Percentiles rank a stretch among this genome's conserved stretches.
phyloP scores from a whole-genome alignment of 2,329 filamentous ascomycete species.

The Zymoseptoria pseudotritici region DNA sequence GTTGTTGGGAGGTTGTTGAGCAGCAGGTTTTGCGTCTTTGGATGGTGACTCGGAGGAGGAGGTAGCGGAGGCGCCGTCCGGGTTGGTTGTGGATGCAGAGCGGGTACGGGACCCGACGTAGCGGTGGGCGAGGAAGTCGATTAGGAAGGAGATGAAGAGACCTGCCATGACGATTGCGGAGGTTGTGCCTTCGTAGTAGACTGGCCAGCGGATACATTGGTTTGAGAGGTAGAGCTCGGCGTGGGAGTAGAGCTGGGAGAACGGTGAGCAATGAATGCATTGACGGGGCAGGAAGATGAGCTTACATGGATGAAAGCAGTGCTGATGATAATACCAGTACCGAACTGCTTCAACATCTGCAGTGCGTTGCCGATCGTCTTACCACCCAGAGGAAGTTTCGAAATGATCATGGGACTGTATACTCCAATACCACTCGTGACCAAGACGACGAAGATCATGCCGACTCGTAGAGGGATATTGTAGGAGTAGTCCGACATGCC shows the following conservation, averaged over 20 bases:
- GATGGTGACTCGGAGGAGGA: background rate
- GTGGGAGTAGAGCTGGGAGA: conserved; percentile 62
- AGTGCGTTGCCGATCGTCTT: conserved; percentile 46
- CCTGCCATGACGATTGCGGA: conserved; percentile 68
- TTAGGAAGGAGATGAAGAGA: conserved; percentile 62
- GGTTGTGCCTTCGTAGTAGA: conserved; percentile 62
- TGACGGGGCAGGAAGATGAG: conserved; percentile 5
- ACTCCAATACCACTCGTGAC: conserved; percentile 62
- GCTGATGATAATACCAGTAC: conserved; percentile 64
- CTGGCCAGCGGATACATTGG: conserved; percentile 53
- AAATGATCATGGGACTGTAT: conserved; percentile 58
- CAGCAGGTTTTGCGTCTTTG: background rate
- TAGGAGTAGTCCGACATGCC: conserved; percentile 49
- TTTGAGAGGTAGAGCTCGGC: conserved; percentile 66
- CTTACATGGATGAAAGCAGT: conserved; percentile 62
- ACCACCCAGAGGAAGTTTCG: conserved; percentile 45
- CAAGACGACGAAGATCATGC: conserved; percentile 65
- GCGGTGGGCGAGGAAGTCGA: conserved; percentile 52
- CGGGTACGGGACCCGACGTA: conserved; percentile 6
- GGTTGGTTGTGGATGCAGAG: background rate
- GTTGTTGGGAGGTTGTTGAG: background rate
- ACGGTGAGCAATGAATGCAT: background rate
- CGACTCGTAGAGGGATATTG: conserved; percentile 60
- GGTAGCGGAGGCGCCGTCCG: conserved; percentile 15
- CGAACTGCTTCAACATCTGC: conserved; percentile 62